A percentile compares a stretch with the other conserved stretches of the same genome.
These are phyloP conservation scores for Aspergillus bridgeri DNA, from an alignment of 495 filamentous ascomycete species.

Conservation along the genomic window DNA sequence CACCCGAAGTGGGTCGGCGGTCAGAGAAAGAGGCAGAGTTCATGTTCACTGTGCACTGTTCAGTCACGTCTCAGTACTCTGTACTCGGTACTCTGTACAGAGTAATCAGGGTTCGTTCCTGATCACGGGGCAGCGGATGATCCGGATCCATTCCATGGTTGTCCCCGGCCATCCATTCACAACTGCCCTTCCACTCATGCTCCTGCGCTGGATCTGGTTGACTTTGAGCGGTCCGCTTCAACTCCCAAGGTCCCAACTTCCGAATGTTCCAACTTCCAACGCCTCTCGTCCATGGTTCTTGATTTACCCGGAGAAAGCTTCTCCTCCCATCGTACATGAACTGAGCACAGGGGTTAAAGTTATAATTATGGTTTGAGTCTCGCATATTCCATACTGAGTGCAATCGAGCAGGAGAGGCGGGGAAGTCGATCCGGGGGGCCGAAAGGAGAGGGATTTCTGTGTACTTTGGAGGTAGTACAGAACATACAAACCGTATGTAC, in stretches of 20 bases:
- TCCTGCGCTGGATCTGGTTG: constrained; percentile 5
- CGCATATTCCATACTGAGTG: background rate
- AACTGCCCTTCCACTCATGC: background rate
- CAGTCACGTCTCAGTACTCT: no score
- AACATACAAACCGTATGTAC: no score
- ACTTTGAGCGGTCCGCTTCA: constrained; percentile 2
- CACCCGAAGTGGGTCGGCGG: constrained; percentile 2
- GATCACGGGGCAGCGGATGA: constrained; percentile 5
- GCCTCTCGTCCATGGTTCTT: background rate
- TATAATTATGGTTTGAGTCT: background rate
- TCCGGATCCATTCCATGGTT: background rate
- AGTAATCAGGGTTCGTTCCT: no score
- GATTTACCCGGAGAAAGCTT: background rate
- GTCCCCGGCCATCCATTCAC: background rate
- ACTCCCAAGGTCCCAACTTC: constrained; percentile 10
- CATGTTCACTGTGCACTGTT: background rate
- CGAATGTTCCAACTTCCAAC: background rate
- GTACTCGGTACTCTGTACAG: no score
- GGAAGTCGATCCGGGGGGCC: background rate
- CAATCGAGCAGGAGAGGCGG: background rate
- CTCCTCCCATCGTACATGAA: background rate
- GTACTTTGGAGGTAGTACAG: background rate
- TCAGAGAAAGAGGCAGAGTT: background rate
- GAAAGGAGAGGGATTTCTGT: background rate
- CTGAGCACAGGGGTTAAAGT: background rate